A percentile compares a stretch with the other conserved stretches of the same genome.
Evolutionary conservation across 1,139 yeast species (phyloP).

Genomic region (Schwanniomyces etchellsii): DNA sequence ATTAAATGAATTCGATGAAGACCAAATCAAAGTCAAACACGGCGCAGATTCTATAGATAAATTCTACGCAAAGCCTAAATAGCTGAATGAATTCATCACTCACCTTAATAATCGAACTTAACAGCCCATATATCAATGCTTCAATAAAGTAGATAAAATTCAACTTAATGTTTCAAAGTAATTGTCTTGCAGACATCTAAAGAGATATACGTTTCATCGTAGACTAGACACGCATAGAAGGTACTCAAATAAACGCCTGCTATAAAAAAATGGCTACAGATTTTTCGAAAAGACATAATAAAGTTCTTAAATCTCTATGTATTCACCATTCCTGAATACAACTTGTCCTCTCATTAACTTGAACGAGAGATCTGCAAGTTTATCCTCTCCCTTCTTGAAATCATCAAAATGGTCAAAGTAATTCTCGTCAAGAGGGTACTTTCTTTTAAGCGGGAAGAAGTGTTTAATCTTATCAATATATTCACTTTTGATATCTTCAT

Average conservation of each 20-base stretch:
- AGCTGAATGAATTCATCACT: no score
- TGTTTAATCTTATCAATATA: conserved; percentile 16
- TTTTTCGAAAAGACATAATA: no score
- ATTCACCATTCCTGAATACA: no score
- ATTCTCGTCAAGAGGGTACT: conserved; percentile 16
- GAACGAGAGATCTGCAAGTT: conserved; percentile 1
- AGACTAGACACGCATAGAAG: no score
- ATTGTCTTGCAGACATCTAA: no score
- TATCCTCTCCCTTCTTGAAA: conserved; percentile 2
- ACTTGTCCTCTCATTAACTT: no score
- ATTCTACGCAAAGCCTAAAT: conserved; percentile 8
- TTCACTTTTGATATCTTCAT: conserved; percentile 15
- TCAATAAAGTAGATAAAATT: no score
- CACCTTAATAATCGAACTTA: neutral
- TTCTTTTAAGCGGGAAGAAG: conserved; percentile 21
- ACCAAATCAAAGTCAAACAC: conserved; percentile 6
- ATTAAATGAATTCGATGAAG: conserved; percentile 8
- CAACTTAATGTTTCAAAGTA: no score
- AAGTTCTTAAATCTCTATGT: no score
- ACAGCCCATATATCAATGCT: neutral
- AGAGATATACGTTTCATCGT: no score
- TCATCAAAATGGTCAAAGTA: conserved; percentile 11
- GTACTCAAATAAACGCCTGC: no score
- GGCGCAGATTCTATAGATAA: conserved; percentile 5
- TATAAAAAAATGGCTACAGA: no score